These are phyloP conservation scores for Coprinopsis marcescibilis DNA, from an alignment of 768 basidiomycete genomes.

Conservation along the genomic window DNA sequence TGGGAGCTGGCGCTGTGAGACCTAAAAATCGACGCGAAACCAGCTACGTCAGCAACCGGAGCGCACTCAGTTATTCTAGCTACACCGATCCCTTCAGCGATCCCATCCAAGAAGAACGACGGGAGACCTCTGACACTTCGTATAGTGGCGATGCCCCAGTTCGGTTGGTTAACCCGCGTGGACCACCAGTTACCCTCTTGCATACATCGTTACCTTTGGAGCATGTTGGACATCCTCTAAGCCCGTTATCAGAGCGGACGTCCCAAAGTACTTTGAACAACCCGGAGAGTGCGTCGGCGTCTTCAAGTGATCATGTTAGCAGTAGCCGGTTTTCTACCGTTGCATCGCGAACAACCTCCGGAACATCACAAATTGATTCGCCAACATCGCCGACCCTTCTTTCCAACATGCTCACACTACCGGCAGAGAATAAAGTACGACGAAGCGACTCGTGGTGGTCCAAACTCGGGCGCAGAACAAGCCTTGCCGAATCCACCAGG, in stretches of 20 bases:
- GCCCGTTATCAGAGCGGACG: conserved; percentile 33
- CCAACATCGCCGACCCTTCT: conserved; percentile 21
- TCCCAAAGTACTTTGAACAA: conserved; percentile 28
- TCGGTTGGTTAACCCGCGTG: conserved; percentile 13
- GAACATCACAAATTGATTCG: conserved; percentile 39
- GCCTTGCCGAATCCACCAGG: conserved; percentile 30
- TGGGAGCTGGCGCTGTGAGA: conserved; percentile 20
- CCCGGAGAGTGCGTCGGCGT: conserved; percentile 21
- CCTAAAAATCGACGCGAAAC: conserved; percentile 26
- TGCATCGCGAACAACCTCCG: conserved; percentile 20
- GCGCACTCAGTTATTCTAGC: conserved; percentile 29
- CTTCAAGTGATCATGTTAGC: conserved; percentile 21
- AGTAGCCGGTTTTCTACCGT: conserved; percentile 22
- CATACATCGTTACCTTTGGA: conserved; percentile 29
- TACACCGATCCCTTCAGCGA: conserved; percentile 42
- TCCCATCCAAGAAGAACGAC: conserved; percentile 28
- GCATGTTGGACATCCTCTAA: conserved; percentile 27
- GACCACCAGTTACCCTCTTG: conserved; percentile 20
- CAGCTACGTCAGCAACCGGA: conserved; percentile 33
- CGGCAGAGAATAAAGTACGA: conserved; percentile 36
- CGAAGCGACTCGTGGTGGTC: conserved; percentile 77
- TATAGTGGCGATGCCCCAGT: conserved; percentile 14
- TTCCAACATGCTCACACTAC: conserved; percentile 20
- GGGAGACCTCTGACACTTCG: conserved; percentile 20
- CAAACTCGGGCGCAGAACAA: conserved; percentile 60